phyloP scores from a whole-genome alignment of 1,284 basidiomycete species.

The Moniliophthora roreri region DNA sequence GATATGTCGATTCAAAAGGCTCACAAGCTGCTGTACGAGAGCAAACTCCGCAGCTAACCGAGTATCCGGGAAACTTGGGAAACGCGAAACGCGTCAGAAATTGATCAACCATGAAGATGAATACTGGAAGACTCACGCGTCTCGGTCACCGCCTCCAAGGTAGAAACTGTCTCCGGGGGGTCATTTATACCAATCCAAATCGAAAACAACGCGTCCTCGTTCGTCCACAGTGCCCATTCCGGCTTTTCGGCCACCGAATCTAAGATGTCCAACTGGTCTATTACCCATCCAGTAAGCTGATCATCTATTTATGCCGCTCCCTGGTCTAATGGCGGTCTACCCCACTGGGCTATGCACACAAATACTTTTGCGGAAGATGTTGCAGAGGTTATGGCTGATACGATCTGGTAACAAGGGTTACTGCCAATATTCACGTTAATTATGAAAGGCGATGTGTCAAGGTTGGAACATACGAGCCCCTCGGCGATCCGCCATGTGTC shows the following conservation, averaged over 20 bases:
- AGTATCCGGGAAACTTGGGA: slow-evolving; percentile 51
- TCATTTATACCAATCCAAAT: slow-evolving; percentile 65
- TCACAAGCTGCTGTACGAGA: slow-evolving; percentile 52
- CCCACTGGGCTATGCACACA: slow-evolving; percentile 37
- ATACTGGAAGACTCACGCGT: slow-evolving; percentile 32
- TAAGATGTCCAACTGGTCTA: too few species aligned
- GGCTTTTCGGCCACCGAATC: slow-evolving; percentile 31
- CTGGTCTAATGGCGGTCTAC: neutral
- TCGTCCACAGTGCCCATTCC: slow-evolving; percentile 49
- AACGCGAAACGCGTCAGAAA: too few species aligned
- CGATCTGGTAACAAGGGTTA: slow-evolving; percentile 31
- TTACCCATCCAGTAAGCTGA: too few species aligned
- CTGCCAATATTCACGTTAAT: neutral
- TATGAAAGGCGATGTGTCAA: neutral
- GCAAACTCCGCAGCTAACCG: slow-evolving; percentile 54
- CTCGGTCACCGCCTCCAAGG: slow-evolving; percentile 40
- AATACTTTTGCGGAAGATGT: slow-evolving; percentile 37
- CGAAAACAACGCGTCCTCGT: slow-evolving; percentile 50
- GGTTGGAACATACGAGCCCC: neutral
- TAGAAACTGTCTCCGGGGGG: slow-evolving; percentile 54
- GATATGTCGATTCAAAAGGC: slow-evolving; percentile 22
- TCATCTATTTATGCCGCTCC: slow-evolving; percentile 1
- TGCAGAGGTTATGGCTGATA: slow-evolving; percentile 32
- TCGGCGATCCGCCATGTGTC: too few species aligned
- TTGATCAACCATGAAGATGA: neutral